A percentile compares a stretch with the other conserved stretches of the same genome.
These are phyloP conservation scores for Thelonectria discophora DNA, from an alignment of 2,329 filamentous ascomycete genomes.

Conservation along the genomic window DNA sequence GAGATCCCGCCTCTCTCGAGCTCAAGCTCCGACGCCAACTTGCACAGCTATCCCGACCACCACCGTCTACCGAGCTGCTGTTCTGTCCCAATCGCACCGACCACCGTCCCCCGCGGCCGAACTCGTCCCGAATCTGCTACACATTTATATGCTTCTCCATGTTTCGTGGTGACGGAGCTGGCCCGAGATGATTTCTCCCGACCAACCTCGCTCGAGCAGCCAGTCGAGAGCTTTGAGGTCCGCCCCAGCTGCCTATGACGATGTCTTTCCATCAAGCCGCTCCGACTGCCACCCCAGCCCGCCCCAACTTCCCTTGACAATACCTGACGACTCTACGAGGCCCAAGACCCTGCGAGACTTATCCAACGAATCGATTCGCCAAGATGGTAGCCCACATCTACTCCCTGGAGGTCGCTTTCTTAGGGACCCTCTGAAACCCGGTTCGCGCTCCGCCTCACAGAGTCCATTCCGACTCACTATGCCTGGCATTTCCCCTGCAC, in stretches of 20 bases:
- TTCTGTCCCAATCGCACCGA: not conserved
- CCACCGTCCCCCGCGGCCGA: not conserved
- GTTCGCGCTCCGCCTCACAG: conserved; percentile 48
- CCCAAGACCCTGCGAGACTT: conserved; percentile 33
- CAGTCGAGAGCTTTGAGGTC: conserved; percentile 43
- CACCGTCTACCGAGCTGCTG: not conserved
- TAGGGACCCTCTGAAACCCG: conserved; percentile 42
- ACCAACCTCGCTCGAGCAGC: conserved; percentile 44
- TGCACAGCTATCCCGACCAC: not conserved
- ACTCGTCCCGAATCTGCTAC: not conserved
- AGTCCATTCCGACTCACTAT: conserved; percentile 54
- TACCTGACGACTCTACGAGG: conserved; percentile 22
- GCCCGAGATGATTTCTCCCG: conserved; percentile 47
- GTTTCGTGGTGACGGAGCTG: conserved; percentile 38
- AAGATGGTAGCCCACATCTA: conserved; percentile 40
- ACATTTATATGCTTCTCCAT: conserved; percentile 29
- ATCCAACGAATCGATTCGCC: conserved; percentile 25
- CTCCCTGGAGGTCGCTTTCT: conserved; percentile 47
- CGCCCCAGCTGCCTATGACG: conserved; percentile 36
- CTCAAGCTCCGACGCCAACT: conserved; percentile 3
- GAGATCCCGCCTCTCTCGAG: conserved; percentile 9
- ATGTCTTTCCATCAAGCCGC: conserved; percentile 29
- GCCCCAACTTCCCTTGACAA: conserved; percentile 29
- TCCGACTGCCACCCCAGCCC: conserved; percentile 29
- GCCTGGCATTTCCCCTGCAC: conserved; percentile 58